Evolutionary conservation across 1,284 basidiomycete species (phyloP).

Genomic region (Melampsora larici-populina): DNA sequence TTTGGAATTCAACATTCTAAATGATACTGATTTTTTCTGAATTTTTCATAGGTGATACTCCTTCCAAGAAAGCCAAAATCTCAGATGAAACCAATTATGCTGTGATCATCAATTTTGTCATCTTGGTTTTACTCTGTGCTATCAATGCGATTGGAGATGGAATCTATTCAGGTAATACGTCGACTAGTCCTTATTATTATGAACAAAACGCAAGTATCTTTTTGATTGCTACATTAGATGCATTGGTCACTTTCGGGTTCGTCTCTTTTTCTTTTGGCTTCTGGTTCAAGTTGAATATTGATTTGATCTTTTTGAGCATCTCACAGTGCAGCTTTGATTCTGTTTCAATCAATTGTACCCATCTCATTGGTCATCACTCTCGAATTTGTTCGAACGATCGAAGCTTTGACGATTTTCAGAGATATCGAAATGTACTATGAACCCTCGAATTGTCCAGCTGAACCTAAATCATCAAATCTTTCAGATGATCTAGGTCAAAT

Average conservation of each 20-base stretch:
- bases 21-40: background rate
- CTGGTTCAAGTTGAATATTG: conserved; percentile 48
- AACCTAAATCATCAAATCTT: too few relatives aligned
- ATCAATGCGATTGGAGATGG: conserved; percentile 65
- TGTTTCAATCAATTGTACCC: conserved; percentile 97
- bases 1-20: background rate
- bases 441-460: too few relatives aligned
- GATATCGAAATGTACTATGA: too few relatives aligned
- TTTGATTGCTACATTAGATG: conserved; percentile 66
- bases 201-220: conserved; percentile 67
- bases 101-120: conserved; percentile 85
- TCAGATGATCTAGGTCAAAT: too few relatives aligned
- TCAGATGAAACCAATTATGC: conserved; percentile 99
- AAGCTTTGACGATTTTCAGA: too few relatives aligned
- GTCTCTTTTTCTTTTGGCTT: conserved; percentile 52
- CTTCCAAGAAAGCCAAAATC: conserved; percentile 88
- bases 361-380: conserved; percentile 93
- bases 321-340: too few relatives aligned
- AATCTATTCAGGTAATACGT: conserved; percentile 67
- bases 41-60: conserved; percentile 50
- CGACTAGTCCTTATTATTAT: conserved; percentile 71
- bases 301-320: conserved; percentile 81
- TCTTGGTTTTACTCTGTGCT: conserved; percentile 75
- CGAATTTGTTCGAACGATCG: too few relatives aligned
- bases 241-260: conserved; percentile 83